Evolutionary conservation across 768 basidiomycete species (phyloP).

Genomic region (Russula virescens): DNA sequence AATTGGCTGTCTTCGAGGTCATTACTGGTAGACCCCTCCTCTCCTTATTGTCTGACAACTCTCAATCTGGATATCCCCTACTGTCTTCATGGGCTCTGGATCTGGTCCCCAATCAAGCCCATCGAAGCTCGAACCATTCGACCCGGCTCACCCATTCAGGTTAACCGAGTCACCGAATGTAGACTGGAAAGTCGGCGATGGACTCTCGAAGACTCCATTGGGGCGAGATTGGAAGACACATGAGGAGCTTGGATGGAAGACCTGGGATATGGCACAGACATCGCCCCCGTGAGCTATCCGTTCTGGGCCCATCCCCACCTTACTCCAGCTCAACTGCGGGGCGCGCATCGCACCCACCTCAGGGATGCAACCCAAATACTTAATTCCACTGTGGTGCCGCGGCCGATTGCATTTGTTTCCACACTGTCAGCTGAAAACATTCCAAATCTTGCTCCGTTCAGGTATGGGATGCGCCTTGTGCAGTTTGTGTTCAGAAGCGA

Average conservation of each 20-base stretch:
- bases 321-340: neutral
- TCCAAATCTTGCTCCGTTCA: slow-evolving; percentile 63
- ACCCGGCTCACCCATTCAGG: slow-evolving; percentile 28
- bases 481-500: slow-evolving; percentile 11
- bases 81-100: neutral
- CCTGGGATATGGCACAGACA: slow-evolving; percentile 34
- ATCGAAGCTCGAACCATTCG: slow-evolving; percentile 5
- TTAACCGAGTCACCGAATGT: slow-evolving; percentile 37
- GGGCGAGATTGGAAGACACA: slow-evolving; percentile 32
- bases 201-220: slow-evolving; percentile 27
- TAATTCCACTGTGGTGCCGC: slow-evolving; percentile 54
- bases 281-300: slow-evolving; percentile 15
- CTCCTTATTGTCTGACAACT: neutral
- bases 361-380: slow-evolving; percentile 44
- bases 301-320: neutral
- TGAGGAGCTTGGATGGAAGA: slow-evolving; percentile 35
- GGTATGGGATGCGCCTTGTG: slow-evolving; percentile 32
- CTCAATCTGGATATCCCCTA: neutral
- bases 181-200: slow-evolving; percentile 41
- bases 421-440: slow-evolving; percentile 45
- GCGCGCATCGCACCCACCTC: slow-evolving; percentile 17
- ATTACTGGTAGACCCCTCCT: no score
- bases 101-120: neutral
- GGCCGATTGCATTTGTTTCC: slow-evolving; percentile 66
- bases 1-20: neutral